A percentile compares a stretch with the other conserved stretches of the same genome.
Conservation (phyloP, 176 grass and related monocot genomes). For the Pharus latifolius region DNA sequence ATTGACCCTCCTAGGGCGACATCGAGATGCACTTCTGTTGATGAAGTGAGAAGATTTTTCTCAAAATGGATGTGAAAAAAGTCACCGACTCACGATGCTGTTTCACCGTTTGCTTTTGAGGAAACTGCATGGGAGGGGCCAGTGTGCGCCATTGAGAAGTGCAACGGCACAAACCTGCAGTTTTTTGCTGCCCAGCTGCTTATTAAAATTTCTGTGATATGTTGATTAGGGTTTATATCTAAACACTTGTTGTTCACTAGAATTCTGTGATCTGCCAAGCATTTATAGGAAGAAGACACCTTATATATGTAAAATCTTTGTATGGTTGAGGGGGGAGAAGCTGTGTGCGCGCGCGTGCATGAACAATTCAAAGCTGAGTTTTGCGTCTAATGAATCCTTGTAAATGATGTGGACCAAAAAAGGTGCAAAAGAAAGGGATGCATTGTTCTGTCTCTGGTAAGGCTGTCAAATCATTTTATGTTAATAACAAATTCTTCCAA, state of each 20-base stretch:
- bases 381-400: neutral
- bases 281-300: neutral
- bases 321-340: neutral
- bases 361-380: neutral
- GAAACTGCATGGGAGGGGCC: neutral
- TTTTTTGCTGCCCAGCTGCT: neutral
- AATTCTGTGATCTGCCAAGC: neutral
- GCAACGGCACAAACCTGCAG: neutral
- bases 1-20: conserved; percentile 53
- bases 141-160: neutral
- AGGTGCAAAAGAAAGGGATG: too few species aligned
- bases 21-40: conserved; percentile 54
- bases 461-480: too few species aligned
- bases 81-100: neutral
- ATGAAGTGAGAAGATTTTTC: conserved; percentile 23
- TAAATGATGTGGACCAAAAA: too few species aligned
- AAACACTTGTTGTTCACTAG: neutral
- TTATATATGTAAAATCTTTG: neutral
- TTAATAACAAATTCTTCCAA: too few species aligned
- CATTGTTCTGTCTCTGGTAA: too few species aligned
- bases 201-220: neutral
- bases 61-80: neutral
- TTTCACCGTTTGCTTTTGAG: neutral
- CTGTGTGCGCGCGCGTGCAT: neutral
- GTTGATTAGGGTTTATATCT: neutral